Evolutionary conservation across 768 basidiomycete species (phyloP).

Genomic region (Tephrocybe sp.): DNA sequence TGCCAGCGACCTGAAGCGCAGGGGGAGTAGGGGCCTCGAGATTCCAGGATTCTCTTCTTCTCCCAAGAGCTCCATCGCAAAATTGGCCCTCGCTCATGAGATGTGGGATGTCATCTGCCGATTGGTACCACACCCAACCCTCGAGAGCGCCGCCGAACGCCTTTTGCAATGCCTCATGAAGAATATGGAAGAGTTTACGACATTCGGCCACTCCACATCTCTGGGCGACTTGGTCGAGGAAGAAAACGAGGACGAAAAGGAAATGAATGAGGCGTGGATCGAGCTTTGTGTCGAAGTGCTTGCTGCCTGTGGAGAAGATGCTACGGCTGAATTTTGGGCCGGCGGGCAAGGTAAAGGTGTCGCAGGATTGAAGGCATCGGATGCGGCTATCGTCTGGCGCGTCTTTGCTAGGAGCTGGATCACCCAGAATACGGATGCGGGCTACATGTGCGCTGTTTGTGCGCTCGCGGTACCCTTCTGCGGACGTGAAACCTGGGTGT

Average conservation of each 20-base stretch:
- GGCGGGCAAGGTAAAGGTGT: conserved; percentile 18
- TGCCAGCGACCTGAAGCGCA: conserved; percentile 10
- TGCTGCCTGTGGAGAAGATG: conserved; percentile 42
- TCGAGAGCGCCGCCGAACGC: conserved; percentile 41
- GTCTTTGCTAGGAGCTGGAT: conserved; percentile 56
- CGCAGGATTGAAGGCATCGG: conserved; percentile 37
- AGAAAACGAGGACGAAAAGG: conserved; percentile 26
- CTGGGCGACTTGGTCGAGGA: conserved; percentile 1
- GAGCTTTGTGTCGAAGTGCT: conserved; percentile 55
- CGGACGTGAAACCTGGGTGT: conserved; percentile 29
- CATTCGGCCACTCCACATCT: conserved; percentile 14
- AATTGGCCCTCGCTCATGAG: conserved; percentile 53
- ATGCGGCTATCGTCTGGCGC: conserved; percentile 55
- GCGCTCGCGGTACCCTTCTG: conserved; percentile 61
- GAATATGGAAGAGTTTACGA: conserved; percentile 44
- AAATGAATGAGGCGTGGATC: conserved; percentile 57
- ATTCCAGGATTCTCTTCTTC: conserved; percentile 11
- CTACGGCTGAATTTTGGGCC: conserved; percentile 55
- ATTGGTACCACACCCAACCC: conserved; percentile 38
- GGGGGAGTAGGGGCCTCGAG: conserved; percentile 10
- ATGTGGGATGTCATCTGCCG: conserved; percentile 52
- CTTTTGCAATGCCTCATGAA: conserved; percentile 50
- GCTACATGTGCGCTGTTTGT: conserved; percentile 53
- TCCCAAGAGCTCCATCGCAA: conserved; percentile 30
- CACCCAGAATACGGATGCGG: conserved; percentile 33